These are phyloP conservation scores for Heritiera fomes DNA, from an alignment of 345 rosid genomes.

Conservation along the genomic window DNA sequence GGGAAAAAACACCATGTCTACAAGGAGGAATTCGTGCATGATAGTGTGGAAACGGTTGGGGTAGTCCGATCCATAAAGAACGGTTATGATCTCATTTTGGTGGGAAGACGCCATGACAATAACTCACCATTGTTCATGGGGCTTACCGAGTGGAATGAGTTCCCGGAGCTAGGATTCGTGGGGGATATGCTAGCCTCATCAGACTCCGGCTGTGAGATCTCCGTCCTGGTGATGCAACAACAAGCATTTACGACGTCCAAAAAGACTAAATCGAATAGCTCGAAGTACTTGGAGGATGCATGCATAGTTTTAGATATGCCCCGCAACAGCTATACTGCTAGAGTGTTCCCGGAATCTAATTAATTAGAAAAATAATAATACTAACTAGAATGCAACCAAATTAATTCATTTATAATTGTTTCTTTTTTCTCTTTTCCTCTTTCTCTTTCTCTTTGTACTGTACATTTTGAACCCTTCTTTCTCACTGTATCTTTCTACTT, in stretches of 20 bases:
- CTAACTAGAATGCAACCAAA: background rate
- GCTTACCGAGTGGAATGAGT: constrained; percentile 93
- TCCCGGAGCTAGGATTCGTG: constrained; percentile 89
- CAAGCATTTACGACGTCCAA: constrained; percentile 19
- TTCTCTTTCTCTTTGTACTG: background rate
- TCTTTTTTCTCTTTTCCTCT: no score
- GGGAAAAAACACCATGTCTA: constrained; percentile 44
- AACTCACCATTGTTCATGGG: constrained; percentile 71
- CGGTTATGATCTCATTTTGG: constrained; percentile 66
- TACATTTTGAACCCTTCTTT: no score
- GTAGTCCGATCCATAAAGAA: constrained; percentile 66
- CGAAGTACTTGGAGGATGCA: background rate
- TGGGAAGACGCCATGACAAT: constrained; percentile 82
- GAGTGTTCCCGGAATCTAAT: background rate
- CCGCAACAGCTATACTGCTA: background rate
- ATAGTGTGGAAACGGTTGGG: constrained; percentile 81
- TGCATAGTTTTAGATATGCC: background rate
- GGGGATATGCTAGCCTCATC: constrained; percentile 90
- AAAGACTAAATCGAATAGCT: background rate
- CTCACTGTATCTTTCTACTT: background rate
- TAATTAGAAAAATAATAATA: background rate
- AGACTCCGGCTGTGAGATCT: constrained; percentile 64
- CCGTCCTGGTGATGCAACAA: constrained; percentile 85
- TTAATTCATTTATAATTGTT: no score
- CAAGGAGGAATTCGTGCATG: constrained; percentile 53